These are phyloP conservation scores for Lasiodiplodia theobromae DNA, from an alignment of 2,329 filamentous ascomycete genomes.

Conservation along the genomic window DNA sequence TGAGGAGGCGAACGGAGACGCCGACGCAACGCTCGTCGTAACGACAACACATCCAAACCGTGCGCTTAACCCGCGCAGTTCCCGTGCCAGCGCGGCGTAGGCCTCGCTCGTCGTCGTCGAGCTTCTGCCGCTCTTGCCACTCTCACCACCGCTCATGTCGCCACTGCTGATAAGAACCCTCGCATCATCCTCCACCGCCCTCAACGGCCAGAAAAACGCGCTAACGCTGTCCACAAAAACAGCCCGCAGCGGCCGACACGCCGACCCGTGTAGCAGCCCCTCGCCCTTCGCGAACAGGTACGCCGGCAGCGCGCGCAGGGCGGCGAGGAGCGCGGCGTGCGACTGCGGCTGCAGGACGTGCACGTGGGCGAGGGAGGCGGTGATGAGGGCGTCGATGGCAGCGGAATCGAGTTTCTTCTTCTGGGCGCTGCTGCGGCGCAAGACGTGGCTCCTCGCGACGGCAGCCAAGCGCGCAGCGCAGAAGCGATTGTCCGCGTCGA, in stretches of 20 bases:
- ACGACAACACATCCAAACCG: slow-evolving; percentile 26
- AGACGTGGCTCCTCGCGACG: slow-evolving; percentile 43
- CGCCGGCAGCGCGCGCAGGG: slow-evolving; percentile 53
- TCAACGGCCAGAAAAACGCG: slow-evolving; percentile 63
- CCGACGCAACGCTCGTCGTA: slow-evolving; percentile 7
- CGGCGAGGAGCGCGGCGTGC: slow-evolving; percentile 57
- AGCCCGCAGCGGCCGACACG: slow-evolving; percentile 54
- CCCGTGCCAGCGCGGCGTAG: slow-evolving; percentile 33
- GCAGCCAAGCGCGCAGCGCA: slow-evolving; percentile 56
- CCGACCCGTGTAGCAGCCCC: slow-evolving; percentile 51
- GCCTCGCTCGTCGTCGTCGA: slow-evolving; percentile 29
- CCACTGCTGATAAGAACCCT: neutral
- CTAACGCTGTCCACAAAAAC: slow-evolving; percentile 63
- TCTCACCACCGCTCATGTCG: neutral
- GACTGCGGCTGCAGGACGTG: slow-evolving; percentile 66
- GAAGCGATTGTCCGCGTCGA: slow-evolving; percentile 65
- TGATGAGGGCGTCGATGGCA: slow-evolving; percentile 41
- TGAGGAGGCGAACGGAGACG: slow-evolving; percentile 15
- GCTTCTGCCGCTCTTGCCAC: neutral
- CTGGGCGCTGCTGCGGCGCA: neutral
- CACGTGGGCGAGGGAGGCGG: slow-evolving; percentile 59
- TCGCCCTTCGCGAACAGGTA: slow-evolving; percentile 55
- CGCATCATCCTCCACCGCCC: slow-evolving; percentile 41
- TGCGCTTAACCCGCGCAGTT: neutral
- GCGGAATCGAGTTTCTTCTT: slow-evolving; percentile 1